Evolutionary conservation across 441 rosid genomes (phyloP).

Genomic region (Adansonia gregorii): DNA sequence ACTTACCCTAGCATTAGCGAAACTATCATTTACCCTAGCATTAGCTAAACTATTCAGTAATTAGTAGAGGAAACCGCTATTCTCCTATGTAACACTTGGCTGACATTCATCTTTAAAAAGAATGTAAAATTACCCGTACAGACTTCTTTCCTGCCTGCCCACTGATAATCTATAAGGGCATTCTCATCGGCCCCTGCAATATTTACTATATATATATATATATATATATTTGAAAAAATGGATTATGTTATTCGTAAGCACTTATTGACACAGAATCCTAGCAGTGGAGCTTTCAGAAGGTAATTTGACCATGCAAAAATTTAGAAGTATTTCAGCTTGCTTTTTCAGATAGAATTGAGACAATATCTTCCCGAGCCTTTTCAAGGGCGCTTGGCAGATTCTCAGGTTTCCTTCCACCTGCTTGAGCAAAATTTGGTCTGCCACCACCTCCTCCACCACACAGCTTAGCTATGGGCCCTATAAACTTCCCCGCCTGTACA

Average conservation of each 20-base stretch:
- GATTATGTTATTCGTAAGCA: neutral
- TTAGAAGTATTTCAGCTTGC: slow-evolving; percentile 36
- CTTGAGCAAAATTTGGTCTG: slow-evolving; percentile 88
- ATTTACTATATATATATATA: neutral
- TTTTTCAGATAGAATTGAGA: slow-evolving; percentile 59
- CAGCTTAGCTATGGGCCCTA: slow-evolving; percentile 77
- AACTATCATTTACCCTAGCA: slow-evolving; percentile 2
- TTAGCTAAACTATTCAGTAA: no score
- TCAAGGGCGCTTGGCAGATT: slow-evolving; percentile 67
- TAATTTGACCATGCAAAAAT: neutral
- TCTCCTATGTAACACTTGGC: no score
- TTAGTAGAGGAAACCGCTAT: no score
- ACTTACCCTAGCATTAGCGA: no score
- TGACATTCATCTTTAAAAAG: slow-evolving; percentile 13
- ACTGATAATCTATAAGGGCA: neutral
- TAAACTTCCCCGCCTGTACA: slow-evolving; percentile 83
- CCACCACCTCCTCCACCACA: slow-evolving; percentile 98
- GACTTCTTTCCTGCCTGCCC: neutral
- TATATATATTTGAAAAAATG: neutral
- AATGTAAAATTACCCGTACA: slow-evolving; percentile 11
- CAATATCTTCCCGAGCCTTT: slow-evolving; percentile 67
- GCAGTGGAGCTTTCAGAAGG: slow-evolving; percentile 4
- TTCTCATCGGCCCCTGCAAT: neutral
- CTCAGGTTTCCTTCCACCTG: slow-evolving; percentile 87
- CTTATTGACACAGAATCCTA: neutral